Evolutionary conservation across 1,284 basidiomycete genomes (phyloP).

Genomic region (Pyrrhoderma lamaoense): DNA sequence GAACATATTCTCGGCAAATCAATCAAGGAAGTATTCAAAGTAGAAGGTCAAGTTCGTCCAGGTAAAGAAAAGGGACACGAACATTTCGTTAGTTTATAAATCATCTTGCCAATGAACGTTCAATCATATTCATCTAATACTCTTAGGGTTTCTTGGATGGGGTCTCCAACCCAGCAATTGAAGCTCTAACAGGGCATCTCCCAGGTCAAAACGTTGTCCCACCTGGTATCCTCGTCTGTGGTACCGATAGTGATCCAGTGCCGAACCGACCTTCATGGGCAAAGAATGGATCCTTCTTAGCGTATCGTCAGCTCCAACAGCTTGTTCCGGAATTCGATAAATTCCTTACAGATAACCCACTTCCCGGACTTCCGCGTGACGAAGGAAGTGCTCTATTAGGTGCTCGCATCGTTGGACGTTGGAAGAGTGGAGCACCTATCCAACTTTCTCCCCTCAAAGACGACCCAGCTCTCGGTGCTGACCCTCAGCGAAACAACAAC

Average conservation of each 20-base stretch:
- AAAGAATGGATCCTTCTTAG: constrained; percentile 46
- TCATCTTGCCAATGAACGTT: background rate
- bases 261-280: constrained; percentile 38
- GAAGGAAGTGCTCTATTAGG: constrained; percentile 43
- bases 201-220: constrained; percentile 35
- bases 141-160: constrained; percentile 37
- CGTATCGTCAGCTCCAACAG: constrained; percentile 48
- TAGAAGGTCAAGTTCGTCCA: constrained; percentile 30
- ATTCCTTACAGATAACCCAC: constrained; percentile 37
- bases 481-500: constrained; percentile 37
- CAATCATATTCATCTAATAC: background rate
- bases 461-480: constrained; percentile 31
- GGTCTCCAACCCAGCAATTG: constrained; percentile 38
- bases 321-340: constrained; percentile 48
- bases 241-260: constrained; percentile 30
- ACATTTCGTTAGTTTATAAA: constrained; percentile 23
- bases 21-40: constrained; percentile 26
- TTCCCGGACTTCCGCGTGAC: constrained; percentile 29
- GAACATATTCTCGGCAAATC: constrained; percentile 24
- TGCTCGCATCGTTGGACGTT: constrained; percentile 47
- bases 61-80: constrained; percentile 31
- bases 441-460: constrained; percentile 37
- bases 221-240: constrained; percentile 34
- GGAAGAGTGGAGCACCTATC: constrained; percentile 53
- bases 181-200: constrained; percentile 31